Evolutionary conservation across 2,329 filamentous ascomycete species (phyloP).

Genomic region (Cordyceps javanica): DNA sequence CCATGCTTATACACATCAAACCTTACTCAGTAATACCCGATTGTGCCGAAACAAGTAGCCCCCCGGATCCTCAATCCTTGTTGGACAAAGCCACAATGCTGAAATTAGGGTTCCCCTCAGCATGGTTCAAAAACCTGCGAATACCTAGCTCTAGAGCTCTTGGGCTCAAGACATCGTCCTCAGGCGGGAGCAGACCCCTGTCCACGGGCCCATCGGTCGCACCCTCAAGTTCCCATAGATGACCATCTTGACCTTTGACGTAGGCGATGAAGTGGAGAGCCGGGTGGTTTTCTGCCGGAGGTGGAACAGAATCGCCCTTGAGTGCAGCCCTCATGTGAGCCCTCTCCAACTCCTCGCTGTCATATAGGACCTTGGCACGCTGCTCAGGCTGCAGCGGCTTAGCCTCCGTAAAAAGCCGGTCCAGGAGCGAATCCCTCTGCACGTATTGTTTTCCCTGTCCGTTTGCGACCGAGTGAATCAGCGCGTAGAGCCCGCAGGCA

Average conservation of each 20-base stretch:
- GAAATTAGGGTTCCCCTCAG: conserved; percentile 31
- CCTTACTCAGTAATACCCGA: no score
- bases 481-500: conserved; percentile 72
- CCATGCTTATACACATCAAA: no score
- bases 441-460: conserved; percentile 55
- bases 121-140: conserved; percentile 34
- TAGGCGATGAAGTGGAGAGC: conserved; percentile 80
- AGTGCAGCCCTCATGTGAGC: conserved; percentile 66
- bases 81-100: conserved; percentile 32
- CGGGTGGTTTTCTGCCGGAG: conserved; percentile 52
- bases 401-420: conserved; percentile 54
- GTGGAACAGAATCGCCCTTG: conserved; percentile 61
- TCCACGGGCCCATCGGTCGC: conserved; percentile 66
- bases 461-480: conserved; percentile 69
- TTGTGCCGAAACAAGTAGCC: background rate
- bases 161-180: conserved; percentile 60
- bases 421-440: conserved; percentile 45
- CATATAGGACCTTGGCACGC: conserved; percentile 65
- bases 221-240: conserved; percentile 77
- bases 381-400: conserved; percentile 51
- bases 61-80: background rate
- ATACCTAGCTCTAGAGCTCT: conserved; percentile 59
- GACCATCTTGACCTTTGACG: conserved; percentile 58
- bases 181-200: conserved; percentile 47
- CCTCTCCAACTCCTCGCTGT: conserved; percentile 61